Evolutionary conservation across 2,329 filamentous ascomycete species (phyloP).

Genomic region (Phyllachora maydis): DNA sequence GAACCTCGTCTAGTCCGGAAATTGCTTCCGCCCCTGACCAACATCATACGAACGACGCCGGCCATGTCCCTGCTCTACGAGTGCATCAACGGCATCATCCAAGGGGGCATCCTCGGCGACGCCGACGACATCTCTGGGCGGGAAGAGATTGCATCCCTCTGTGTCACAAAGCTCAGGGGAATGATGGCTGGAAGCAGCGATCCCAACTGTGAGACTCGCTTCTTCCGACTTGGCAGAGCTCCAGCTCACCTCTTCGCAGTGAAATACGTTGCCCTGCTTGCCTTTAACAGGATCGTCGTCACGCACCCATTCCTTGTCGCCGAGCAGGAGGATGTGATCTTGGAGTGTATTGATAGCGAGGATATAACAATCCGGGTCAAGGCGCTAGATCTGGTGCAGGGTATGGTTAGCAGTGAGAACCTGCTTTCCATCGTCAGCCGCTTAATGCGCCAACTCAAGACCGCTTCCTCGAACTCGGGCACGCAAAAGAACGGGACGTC

Average conservation of each 20-base stretch:
- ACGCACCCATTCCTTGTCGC: conserved; percentile 80
- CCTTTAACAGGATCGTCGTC: conserved; percentile 83
- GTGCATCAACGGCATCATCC: conserved; percentile 96
- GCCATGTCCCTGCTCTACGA: conserved; percentile 98
- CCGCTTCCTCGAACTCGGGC: conserved; percentile 29
- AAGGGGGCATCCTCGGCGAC: conserved; percentile 78
- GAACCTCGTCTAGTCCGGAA: conserved; percentile 87
- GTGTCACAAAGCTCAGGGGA: conserved; percentile 77
- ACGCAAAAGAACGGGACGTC: conserved; percentile 14
- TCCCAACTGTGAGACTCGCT: conserved; percentile 52
- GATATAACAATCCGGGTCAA: conserved; percentile 93
- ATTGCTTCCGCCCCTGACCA: conserved; percentile 72
- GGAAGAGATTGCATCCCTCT: conserved; percentile 81
- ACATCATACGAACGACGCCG: conserved; percentile 81
- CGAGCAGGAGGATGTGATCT: conserved; percentile 85
- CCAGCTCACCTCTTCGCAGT: conserved; percentile 29
- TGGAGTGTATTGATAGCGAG: conserved; percentile 86
- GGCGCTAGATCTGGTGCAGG: conserved; percentile 75
- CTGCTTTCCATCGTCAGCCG: conserved; percentile 68
- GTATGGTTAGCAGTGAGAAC: conserved; percentile 83
- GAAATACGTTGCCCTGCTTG: conserved; percentile 89
- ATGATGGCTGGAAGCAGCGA: conserved; percentile 92
- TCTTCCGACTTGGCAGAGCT: conserved; percentile 1
- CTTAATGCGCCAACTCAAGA: conserved; percentile 68
- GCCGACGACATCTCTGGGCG: conserved; percentile 61